Base-by-base conservation (phyloP, 2,329 filamentous ascomycete genomes). In the Aspergillus costaricaensis region DNA sequence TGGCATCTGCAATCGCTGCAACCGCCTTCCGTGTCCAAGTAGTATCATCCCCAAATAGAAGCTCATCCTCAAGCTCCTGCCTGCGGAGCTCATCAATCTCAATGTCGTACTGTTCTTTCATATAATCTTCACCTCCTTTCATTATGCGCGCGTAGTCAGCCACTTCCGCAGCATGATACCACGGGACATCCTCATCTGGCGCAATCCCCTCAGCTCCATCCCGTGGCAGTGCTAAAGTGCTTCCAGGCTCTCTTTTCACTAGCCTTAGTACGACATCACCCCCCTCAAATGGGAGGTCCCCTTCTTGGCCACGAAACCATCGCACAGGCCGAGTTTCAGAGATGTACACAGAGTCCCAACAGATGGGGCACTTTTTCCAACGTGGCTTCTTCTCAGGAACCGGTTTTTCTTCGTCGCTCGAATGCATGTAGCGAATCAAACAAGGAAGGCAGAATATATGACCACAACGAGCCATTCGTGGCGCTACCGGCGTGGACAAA, bases 381-480 rank as follows among this genome's bases (percentile, higher is more conserved):
- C 90, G 84, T 30, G 89, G 82, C 68, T 86, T 88, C 77, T 89
- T 93, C 63, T 89, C 88, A 0, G 83, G 83, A 2, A 80, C 66
- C 9, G 85, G 80, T 60, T 83, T 84, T 8, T 90, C 89, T n/a
- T 91, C 88, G 59, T 90, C 89, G 23, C 84, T 86, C 7, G 92
- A 91, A 69, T 96, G 91, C 92, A 99, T 97, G 74, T 96, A 99
- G 53, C 95, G 89, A 64, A 98, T 91, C 62, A 98, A 79, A 73
- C 95, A 99, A 5, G 95, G 89, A 36, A 98, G 81, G 73, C 95
- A 99, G 75, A 97, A 98, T 12, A 99, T 96, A 74, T 99, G 95
- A 1, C 95, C 95, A 71, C 95, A 99, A 72, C 89, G 94, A 44
- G 95, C 93, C 94, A 99, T 99, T 58, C 95, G 88, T 32, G 95